Base-by-base conservation (phyloP, 2,329 filamentous ascomycete species). In the Pezicula carpinea region DNA sequence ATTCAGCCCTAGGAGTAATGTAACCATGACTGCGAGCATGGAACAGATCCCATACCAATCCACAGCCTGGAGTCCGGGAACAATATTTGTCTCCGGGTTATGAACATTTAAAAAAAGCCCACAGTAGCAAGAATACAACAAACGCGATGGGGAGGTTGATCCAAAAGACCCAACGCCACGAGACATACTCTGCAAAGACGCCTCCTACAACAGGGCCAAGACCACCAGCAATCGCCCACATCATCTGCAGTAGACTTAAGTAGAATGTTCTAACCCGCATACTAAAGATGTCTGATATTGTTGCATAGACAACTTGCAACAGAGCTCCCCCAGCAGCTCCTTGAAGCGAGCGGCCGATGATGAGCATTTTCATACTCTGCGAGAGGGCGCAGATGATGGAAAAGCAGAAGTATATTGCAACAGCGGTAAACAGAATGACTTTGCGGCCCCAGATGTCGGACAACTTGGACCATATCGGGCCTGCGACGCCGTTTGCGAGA, bases 1-100 rank as follows among this genome's bases (percentile, higher is more conserved):
- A 53, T 87, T 79, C 19, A 90, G 73, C 2, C 82, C 85, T 13
- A 88, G 73, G 2, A 89, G 72, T 15, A 88, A 66, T 81, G 89
- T 87, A 39, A 87, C 64, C 0, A 80, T 82, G 5, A 76, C 80
- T 21, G 79, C 79, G 6, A 87, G 71, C 50, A 88, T 74, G 10
- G 76, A 69, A n/a, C 83, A 39, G 0, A 76, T 79, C 1, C 85
- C 85, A 10, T 68, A 49, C 74, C 74, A 78, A 56, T 78, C 75
- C 19, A 78, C 69, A 1, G 77, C 77, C 48, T 75, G 76, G 8
- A 87, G 65, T 0, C 83, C 83, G 26, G 76, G 66, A 39, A 68
- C 62, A 3, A 85, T 60, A 0, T 79, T 74, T 2, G 82, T 85
- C 19, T 72, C 72, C 0, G 82, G 81, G 2, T 77, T 82, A 47